Conservation (phyloP, 139 green algal genomes). For the Raphidocelis subcapitata region DNA sequence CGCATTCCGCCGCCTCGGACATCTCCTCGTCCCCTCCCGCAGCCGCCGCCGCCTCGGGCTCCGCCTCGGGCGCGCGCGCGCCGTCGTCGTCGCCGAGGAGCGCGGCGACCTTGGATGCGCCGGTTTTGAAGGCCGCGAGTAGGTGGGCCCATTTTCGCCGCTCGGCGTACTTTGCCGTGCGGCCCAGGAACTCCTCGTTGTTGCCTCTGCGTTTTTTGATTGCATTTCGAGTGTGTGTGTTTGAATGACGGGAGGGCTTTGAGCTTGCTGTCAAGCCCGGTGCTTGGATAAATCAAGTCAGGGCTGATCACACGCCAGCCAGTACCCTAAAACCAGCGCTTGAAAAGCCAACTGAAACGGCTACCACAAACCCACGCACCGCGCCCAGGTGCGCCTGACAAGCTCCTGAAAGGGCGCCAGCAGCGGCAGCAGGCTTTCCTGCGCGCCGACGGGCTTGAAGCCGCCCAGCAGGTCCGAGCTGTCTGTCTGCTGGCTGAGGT, state of each 20-base stretch:
- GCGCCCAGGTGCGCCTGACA: constrained; percentile 58
- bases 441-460: constrained; percentile 87
- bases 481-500: constrained; percentile 98
- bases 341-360: no score
- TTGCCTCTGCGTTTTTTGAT: constrained; percentile 54
- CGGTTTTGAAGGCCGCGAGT: constrained; percentile 81
- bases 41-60: neutral
- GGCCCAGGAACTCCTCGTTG: constrained; percentile 82
- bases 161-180: constrained; percentile 69
- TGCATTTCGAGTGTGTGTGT: no score
- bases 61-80: neutral
- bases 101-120: constrained; percentile 38
- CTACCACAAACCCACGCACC: constrained; percentile 27
- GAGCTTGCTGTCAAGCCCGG: neutral
- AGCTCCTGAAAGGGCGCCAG: constrained; percentile 68
- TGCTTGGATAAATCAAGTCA: neutral
- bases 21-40: neutral
- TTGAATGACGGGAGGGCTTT: no score
- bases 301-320: neutral
- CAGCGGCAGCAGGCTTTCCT: constrained; percentile 73
- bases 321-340: neutral
- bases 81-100: neutral
- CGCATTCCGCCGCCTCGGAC: no score
- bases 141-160: constrained; percentile 86
- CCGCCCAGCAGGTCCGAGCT: constrained; percentile 93